These are phyloP conservation scores for Luvunga scandens DNA, from an alignment of 345 rosid genomes.

Conservation along the genomic window DNA sequence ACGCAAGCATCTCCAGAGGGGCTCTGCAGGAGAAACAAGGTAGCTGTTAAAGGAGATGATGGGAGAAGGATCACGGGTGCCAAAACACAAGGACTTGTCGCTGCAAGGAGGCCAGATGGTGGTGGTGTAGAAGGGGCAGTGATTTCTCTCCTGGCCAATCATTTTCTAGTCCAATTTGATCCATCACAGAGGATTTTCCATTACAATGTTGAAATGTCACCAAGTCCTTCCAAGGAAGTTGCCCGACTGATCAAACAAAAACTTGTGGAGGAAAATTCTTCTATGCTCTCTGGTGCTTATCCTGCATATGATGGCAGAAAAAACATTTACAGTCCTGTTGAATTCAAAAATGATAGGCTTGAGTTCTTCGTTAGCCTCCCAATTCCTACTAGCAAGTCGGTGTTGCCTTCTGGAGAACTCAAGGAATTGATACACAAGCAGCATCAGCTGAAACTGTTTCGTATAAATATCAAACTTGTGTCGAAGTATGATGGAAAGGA, in stretches of 20 bases:
- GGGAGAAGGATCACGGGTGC: slow-evolving; percentile 40
- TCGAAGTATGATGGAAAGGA: slow-evolving; percentile 81
- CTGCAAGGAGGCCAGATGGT: slow-evolving; percentile 74
- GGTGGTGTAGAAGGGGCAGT: slow-evolving; percentile 83
- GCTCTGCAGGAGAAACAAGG: slow-evolving; percentile 30
- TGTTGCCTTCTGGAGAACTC: slow-evolving; percentile 22
- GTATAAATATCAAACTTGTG: slow-evolving; percentile 70
- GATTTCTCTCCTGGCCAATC: slow-evolving; percentile 84
- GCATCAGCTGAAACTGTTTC: slow-evolving; percentile 59
- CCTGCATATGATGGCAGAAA: slow-evolving; percentile 89
- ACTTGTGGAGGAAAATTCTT: slow-evolving; percentile 58
- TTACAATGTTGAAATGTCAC: slow-evolving; percentile 84
- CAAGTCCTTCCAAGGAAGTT: slow-evolving; percentile 72
- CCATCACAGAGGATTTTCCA: slow-evolving; percentile 71
- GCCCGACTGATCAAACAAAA: slow-evolving; percentile 85
- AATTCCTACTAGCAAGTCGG: slow-evolving; percentile 45
- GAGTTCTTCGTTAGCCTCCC: slow-evolving; percentile 88
- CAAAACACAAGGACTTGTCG: slow-evolving; percentile 39
- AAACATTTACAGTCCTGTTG: slow-evolving; percentile 79
- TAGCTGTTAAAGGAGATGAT: slow-evolving; percentile 33
- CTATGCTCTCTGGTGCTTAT: slow-evolving; percentile 50
- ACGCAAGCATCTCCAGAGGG: slow-evolving; percentile 41
- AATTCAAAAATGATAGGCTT: slow-evolving; percentile 78
- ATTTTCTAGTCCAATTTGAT: slow-evolving; percentile 80
- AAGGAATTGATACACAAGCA: slow-evolving; percentile 47